A percentile compares a stretch with the other conserved stretches of the same genome.
phyloP scores from a whole-genome alignment of 306 rosid species.

The Ammopiptanthus mongolicus region DNA sequence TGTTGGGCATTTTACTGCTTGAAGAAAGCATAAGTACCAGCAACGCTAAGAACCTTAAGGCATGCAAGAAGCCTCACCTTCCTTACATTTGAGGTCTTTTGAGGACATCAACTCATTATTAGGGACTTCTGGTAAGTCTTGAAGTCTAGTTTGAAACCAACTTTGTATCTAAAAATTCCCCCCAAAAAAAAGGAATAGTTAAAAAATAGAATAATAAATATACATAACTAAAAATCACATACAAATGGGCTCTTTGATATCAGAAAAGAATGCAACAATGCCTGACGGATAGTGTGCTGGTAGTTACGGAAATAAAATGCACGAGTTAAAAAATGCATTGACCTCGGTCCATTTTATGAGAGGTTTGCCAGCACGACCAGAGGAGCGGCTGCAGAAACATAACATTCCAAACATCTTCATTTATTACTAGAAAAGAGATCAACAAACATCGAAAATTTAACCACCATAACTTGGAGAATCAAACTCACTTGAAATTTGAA shows the following conservation, averaged over 20 bases:
- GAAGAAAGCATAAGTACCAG: constrained; percentile 9
- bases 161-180: constrained; percentile 45
- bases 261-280: background rate
- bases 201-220: background rate
- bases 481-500: constrained; percentile 59
- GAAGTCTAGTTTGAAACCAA: constrained; percentile 68
- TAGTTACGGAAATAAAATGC: background rate
- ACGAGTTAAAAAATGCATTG: constrained; percentile 3
- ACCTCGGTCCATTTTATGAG: constrained; percentile 79
- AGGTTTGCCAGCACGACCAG: constrained; percentile 95
- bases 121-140: constrained; percentile 38
- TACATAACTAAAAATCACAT: background rate
- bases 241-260: background rate
- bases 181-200: background rate
- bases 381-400: constrained; percentile 57
- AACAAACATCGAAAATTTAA: background rate
- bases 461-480: background rate
- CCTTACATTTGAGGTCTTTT: constrained; percentile 35
- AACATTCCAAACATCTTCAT: constrained; percentile 19
- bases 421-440: background rate
- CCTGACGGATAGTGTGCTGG: background rate
- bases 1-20: background rate
- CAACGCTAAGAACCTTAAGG: constrained; percentile 36
- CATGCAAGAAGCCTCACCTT: constrained; percentile 31
- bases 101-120: constrained; percentile 26